phyloP scores from a whole-genome alignment of 441 rosid species.

The Brassica balearica region DNA sequence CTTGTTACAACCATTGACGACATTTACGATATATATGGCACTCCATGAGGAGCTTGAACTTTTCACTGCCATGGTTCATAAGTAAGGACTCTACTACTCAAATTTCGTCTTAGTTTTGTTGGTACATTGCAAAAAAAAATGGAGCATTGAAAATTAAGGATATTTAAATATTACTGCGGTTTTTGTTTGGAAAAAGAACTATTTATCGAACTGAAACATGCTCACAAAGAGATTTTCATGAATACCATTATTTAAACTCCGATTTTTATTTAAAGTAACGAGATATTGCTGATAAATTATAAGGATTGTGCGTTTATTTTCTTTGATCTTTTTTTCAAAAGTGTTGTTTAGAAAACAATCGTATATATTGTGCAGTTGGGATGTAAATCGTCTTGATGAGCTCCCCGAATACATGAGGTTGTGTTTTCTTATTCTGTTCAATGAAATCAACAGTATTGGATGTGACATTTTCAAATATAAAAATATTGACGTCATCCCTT shows the following conservation, averaged over 20 bases:
- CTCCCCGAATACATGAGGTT: constrained; percentile 44
- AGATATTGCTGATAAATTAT: no score
- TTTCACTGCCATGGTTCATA: constrained; percentile 35
- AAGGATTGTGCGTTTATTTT: no score
- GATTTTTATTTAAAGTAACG: neutral
- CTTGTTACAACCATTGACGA: constrained; percentile 41
- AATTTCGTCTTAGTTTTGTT: neutral
- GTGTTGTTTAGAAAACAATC: neutral
- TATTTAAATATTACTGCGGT: no score
- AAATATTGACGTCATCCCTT: constrained; percentile 20
- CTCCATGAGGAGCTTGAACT: constrained; percentile 42
- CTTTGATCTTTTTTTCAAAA: neutral
- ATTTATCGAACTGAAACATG: neutral
- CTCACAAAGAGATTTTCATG: neutral
- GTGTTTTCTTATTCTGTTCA: constrained; percentile 31
- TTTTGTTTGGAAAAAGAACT: neutral
- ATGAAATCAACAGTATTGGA: constrained; percentile 31
- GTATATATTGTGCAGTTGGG: constrained; percentile 32
- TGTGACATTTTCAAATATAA: constrained; percentile 15
- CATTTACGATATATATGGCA: constrained; percentile 45
- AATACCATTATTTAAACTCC: neutral
- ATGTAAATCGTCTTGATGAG: constrained; percentile 28
- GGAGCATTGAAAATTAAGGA: neutral
- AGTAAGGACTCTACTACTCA: constrained; percentile 22
- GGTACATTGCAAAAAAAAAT: neutral